Conservation (phyloP, 2,329 filamentous ascomycete species). For the Hymenoscyphus repandus region DNA sequence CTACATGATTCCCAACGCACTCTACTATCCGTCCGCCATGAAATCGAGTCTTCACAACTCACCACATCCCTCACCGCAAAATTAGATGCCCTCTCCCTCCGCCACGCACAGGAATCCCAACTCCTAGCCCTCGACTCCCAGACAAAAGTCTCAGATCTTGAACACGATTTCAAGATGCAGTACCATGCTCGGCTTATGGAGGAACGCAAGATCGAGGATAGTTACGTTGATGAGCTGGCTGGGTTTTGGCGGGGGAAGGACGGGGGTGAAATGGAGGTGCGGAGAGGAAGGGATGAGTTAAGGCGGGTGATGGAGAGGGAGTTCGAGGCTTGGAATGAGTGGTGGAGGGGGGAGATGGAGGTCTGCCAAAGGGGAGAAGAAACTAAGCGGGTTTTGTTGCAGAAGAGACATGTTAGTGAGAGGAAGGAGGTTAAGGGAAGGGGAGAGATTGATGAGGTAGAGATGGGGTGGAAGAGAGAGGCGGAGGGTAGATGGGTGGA, state of each 20-base stretch:
- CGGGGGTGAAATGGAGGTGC: constrained; percentile 36
- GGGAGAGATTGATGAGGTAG: constrained; percentile 22
- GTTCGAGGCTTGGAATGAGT: constrained; percentile 30
- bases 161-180: constrained; percentile 36
- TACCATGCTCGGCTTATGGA: constrained; percentile 36
- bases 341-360: background rate
- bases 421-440: constrained; percentile 39
- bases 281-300: constrained; percentile 37
- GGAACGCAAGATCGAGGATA: constrained; percentile 40
- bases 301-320: constrained; percentile 38
- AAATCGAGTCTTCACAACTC: constrained; percentile 31
- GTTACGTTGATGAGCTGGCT: constrained; percentile 37
- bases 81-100: constrained; percentile 25
- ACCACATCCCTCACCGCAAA: constrained; percentile 31
- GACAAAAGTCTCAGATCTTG: constrained; percentile 31
- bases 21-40: constrained; percentile 36
- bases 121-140: constrained; percentile 27
- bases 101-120: constrained; percentile 26
- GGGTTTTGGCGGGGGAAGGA: constrained; percentile 36
- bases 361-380: constrained; percentile 34
- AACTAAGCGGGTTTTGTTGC: constrained; percentile 30
- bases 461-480: constrained; percentile 32
- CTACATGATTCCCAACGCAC: constrained; percentile 40
- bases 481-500: constrained; percentile 46
- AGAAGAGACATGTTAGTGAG: constrained; percentile 38